A percentile compares a stretch with the other conserved stretches of the same genome.
phyloP scores from a whole-genome alignment of 306 rosid species.

The Cicer judaicum region DNA sequence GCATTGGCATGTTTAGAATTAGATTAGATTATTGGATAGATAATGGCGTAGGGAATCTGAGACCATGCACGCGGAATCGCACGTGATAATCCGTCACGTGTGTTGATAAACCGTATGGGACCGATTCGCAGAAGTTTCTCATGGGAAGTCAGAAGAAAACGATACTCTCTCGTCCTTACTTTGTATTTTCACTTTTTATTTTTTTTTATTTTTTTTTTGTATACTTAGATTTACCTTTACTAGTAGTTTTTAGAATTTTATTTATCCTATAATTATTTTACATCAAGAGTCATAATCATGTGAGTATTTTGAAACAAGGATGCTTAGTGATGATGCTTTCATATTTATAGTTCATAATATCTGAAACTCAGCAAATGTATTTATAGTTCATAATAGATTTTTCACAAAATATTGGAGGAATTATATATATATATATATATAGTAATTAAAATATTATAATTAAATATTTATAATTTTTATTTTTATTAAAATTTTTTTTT shows the following conservation, averaged over 20 bases:
- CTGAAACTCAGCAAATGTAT: too few relatives aligned
- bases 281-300: not conserved
- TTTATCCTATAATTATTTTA: not conserved
- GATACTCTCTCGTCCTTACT: conserved; percentile 19
- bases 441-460: too few relatives aligned
- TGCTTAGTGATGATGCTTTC: too few relatives aligned
- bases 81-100: conserved; percentile 62
- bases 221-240: conserved; percentile 7
- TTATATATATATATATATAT: too few relatives aligned
- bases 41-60: conserved; percentile 45
- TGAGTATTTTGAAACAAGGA: not conserved
- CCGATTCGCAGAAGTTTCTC: conserved; percentile 68
- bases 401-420: too few relatives aligned
- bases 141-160: conserved; percentile 42
- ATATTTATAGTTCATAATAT: too few relatives aligned
- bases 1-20: conserved; percentile 20
- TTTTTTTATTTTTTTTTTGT: not conserved
- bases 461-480: too few relatives aligned
- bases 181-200: not conserved
- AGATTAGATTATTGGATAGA: conserved; percentile 30
- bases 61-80: conserved; percentile 54
- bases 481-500: too few relatives aligned
- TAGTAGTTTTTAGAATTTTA: conserved; percentile 5
- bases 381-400: too few relatives aligned
- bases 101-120: conserved; percentile 54